Conservation (phyloP, 78 protist species). For the Dictyostelium intermedium region DNA sequence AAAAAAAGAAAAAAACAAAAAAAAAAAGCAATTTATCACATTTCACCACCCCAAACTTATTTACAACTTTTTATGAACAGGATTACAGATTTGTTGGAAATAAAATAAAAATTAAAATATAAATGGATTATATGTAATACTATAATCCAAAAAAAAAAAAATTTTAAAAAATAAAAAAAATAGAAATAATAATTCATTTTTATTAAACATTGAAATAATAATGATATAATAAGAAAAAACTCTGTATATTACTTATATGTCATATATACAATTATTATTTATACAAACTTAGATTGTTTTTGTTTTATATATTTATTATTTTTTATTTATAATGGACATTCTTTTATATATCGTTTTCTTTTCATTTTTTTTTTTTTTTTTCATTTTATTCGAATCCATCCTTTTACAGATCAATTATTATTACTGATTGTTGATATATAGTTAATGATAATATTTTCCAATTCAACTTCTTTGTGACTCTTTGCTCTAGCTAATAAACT, state of each 20-base stretch:
- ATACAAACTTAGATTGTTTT: no score
- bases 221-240: no score
- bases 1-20: not conserved
- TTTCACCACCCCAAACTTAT: no score
- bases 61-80: not conserved
- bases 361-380: not conserved
- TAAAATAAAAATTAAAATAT: not conserved
- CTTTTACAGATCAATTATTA: constrained; percentile 10
- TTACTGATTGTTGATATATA: constrained; percentile 9
- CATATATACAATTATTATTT: no score
- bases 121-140: not conserved
- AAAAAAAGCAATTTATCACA: no score
- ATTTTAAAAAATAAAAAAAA: not conserved
- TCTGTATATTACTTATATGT: no score
- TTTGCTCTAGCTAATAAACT: not conserved
- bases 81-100: not conserved
- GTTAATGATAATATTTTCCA: constrained; percentile 38
- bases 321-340: not conserved
- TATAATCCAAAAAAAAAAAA: not conserved
- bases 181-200: no score
- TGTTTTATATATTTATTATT: not conserved
- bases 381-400: not conserved
- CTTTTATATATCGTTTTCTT: not conserved
- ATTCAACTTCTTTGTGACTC: not conserved
- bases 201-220: no score